Evolutionary conservation across 345 rosid genomes (phyloP).

Genomic region (Citropsis articulata): DNA sequence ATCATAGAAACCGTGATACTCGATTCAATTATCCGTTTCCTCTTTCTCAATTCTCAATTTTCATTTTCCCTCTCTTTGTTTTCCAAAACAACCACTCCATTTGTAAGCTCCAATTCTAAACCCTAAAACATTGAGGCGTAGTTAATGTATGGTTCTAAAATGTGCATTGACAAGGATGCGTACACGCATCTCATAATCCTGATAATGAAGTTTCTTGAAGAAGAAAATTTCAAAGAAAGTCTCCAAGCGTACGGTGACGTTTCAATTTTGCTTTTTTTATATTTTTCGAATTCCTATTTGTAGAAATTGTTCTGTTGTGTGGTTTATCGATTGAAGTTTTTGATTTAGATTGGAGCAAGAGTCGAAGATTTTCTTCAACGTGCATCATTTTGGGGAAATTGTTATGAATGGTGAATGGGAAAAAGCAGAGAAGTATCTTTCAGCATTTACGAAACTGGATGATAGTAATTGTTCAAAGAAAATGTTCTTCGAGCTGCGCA

Average conservation of each 20-base stretch:
- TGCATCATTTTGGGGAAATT: slow-evolving; percentile 18
- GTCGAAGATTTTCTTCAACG: slow-evolving; percentile 29
- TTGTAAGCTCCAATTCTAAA: background rate
- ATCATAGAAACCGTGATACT: background rate
- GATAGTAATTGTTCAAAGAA: slow-evolving; percentile 25
- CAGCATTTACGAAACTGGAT: slow-evolving; percentile 29
- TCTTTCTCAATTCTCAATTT: background rate
- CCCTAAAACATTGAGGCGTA: background rate
- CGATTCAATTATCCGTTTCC: background rate
- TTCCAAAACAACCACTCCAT: background rate
- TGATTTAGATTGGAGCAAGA: slow-evolving; percentile 36
- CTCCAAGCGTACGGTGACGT: background rate
- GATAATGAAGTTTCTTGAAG: slow-evolving; percentile 6
- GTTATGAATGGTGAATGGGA: slow-evolving; percentile 30
- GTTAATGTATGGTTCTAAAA: background rate
- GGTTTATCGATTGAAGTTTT: background rate
- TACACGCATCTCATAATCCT: background rate
- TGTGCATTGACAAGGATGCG: background rate
- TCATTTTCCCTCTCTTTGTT: background rate
- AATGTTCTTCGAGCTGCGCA: slow-evolving; percentile 27
- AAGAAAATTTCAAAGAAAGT: slow-evolving; percentile 3
- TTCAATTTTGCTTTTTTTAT: background rate
- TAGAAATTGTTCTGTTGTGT: background rate
- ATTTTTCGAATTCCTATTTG: background rate
- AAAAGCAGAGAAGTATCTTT: slow-evolving; percentile 34